A percentile compares a stretch with the other conserved stretches of the same genome.
Evolutionary conservation across 176 grass and related monocot genomes (phyloP).

Genomic region (Dendrocalamus sinicus): DNA sequence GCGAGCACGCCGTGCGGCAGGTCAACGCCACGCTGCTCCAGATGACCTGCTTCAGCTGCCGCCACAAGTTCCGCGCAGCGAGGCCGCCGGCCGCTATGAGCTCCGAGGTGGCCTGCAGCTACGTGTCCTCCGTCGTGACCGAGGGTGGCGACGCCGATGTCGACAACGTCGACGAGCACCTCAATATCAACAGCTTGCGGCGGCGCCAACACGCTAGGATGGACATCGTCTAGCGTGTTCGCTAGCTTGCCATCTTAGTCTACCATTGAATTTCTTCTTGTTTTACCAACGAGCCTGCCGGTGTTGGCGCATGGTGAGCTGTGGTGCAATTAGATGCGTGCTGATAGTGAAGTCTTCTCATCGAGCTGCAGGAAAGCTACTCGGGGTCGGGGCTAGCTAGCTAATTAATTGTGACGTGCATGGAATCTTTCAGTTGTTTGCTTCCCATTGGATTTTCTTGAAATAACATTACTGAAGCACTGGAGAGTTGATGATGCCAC

Average conservation of each 20-base stretch:
- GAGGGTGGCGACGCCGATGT: conserved; percentile 61
- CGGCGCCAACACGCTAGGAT: conserved; percentile 34
- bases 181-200: conserved; percentile 28
- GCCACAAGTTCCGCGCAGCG: conserved; percentile 61
- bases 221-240: conserved; percentile 37
- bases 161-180: conserved; percentile 20
- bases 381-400: background rate
- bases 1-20: conserved; percentile 77
- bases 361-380: conserved; percentile 32
- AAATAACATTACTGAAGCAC: conserved; percentile 25
- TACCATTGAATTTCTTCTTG: conserved; percentile 36
- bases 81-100: background rate
- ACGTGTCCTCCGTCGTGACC: conserved; percentile 69
- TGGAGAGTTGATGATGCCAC: conserved; percentile 38
- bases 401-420: conserved; percentile 41
- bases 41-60: conserved; percentile 86
- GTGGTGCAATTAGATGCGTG: conserved; percentile 36
- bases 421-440: conserved; percentile 69
- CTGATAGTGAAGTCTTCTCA: conserved; percentile 24
- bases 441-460: conserved; percentile 50
- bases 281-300: background rate
- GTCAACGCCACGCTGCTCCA: conserved; percentile 75
- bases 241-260: conserved; percentile 20
- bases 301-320: conserved; percentile 1
- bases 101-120: conserved; percentile 66